Percentiles rank a stretch among this genome's conserved stretches.
Evolutionary conservation across 306 rosid genomes (phyloP).

Genomic region (Dryas octopetala): DNA sequence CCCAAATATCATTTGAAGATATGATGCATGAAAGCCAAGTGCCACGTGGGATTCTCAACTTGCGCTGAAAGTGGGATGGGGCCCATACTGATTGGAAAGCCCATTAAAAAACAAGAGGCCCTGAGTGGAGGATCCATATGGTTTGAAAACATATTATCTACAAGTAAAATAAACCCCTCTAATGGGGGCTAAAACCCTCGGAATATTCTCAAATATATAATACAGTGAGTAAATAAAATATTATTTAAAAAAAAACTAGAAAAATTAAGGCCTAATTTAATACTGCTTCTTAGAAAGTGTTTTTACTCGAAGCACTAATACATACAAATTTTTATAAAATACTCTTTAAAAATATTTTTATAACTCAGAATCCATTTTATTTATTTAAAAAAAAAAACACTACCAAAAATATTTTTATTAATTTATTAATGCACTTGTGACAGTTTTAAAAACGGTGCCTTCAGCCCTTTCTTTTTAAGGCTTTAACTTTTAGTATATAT

Average conservation of each 20-base stretch:
- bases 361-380: too few species aligned
- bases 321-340: too few species aligned
- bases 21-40: background rate
- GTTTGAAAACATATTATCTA: constrained; percentile 30
- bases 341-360: too few species aligned
- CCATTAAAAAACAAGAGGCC: constrained; percentile 36
- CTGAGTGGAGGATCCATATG: constrained; percentile 57
- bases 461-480: too few species aligned
- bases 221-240: background rate
- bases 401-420: too few species aligned
- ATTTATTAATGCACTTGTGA: too few species aligned
- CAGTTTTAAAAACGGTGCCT: too few species aligned
- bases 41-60: constrained; percentile 31
- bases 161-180: constrained; percentile 4
- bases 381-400: too few species aligned
- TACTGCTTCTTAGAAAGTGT: too few species aligned
- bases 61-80: constrained; percentile 45
- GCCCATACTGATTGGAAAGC: constrained; percentile 43
- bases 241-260: background rate
- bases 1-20: constrained; percentile 8
- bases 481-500: too few species aligned
- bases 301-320: too few species aligned
- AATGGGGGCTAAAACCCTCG: constrained; percentile 1
- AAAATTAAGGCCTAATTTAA: too few species aligned
- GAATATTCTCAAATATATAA: constrained; percentile 34